Conservation (phyloP, 345 rosid species). For the Heritiera fomes region DNA sequence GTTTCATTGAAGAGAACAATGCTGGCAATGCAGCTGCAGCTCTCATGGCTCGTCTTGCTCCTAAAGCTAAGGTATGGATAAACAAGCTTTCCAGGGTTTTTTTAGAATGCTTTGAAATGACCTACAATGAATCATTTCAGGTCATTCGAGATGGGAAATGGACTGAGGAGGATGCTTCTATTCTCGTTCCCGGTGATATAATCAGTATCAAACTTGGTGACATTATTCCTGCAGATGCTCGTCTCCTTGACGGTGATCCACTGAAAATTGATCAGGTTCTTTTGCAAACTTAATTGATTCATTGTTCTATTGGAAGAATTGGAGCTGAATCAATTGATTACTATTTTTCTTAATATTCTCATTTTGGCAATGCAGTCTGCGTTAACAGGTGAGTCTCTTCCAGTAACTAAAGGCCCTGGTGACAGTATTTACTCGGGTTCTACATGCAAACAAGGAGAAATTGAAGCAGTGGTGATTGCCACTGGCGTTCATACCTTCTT, state of each 20-base stretch:
- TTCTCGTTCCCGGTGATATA: conserved; percentile 76
- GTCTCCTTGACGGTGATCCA: conserved; percentile 74
- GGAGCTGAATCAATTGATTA: neutral
- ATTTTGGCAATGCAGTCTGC: conserved; percentile 48
- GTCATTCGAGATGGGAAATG: conserved; percentile 63
- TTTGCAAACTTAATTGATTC: conserved; percentile 3
- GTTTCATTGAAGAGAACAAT: conserved; percentile 70
- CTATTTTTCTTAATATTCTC: neutral
- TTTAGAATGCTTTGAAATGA: neutral
- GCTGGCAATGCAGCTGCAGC: conserved; percentile 73
- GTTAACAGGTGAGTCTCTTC: conserved; percentile 89
- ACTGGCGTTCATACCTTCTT: conserved; percentile 92
- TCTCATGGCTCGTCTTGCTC: conserved; percentile 66
- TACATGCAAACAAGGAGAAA: conserved; percentile 91
- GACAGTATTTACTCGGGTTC: conserved; percentile 88
- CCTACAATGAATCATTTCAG: conserved; percentile 27
- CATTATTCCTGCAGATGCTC: conserved; percentile 71
- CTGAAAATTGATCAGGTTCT: conserved; percentile 66
- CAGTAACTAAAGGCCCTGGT: conserved; percentile 81
- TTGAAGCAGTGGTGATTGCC: conserved; percentile 90
- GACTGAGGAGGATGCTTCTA: conserved; percentile 59
- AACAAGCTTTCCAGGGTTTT: neutral
- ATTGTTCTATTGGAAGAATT: neutral
- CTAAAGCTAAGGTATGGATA: conserved; percentile 53
- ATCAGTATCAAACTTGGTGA: conserved; percentile 70